A percentile compares a stretch with the other conserved stretches of the same genome.
These are phyloP conservation scores for Coniella vitis DNA, from an alignment of 2,329 filamentous ascomycete genomes.

Conservation along the genomic window DNA sequence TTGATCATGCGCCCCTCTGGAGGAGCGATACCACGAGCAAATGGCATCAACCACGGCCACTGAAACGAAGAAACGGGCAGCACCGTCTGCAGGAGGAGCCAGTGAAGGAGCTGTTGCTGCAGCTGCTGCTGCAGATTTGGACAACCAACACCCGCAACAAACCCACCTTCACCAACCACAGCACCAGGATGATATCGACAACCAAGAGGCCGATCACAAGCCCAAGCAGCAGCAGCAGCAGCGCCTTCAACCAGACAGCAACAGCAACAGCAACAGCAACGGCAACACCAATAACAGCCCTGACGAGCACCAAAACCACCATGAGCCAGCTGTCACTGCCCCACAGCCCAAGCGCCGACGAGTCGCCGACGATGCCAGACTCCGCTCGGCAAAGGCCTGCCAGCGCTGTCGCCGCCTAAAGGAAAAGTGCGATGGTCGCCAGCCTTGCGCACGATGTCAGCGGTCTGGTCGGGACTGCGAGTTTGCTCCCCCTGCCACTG, in stretches of 20 bases:
- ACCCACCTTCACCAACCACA: too few relatives aligned
- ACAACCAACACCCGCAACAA: too few relatives aligned
- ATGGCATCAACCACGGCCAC: slow-evolving; percentile 8
- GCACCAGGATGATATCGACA: too few relatives aligned
- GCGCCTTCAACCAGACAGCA: too few relatives aligned
- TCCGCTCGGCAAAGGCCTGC: slow-evolving; percentile 14
- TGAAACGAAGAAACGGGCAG: slow-evolving; percentile 5
- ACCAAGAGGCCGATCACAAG: too few relatives aligned
- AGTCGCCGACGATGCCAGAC: slow-evolving; percentile 12
- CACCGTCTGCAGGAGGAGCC: slow-evolving; percentile 3
- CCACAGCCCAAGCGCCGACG: slow-evolving; percentile 14
- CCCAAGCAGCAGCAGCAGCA: too few relatives aligned
- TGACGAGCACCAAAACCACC: neutral
- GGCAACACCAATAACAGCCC: neutral
- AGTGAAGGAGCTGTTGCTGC: neutral
- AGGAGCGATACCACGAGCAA: neutral
- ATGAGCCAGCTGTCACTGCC: neutral
- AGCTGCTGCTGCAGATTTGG: too few relatives aligned
- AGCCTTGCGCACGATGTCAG: slow-evolving; percentile 17
- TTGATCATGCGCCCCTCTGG: too few relatives aligned
- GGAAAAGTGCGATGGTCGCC: slow-evolving; percentile 19
- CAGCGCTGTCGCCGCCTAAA: slow-evolving; percentile 18
- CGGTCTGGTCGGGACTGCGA: slow-evolving; percentile 17
- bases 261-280: neutral
- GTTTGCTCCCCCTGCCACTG: slow-evolving; percentile 7